Percentiles rank a stretch among this genome's conserved stretches.
These are phyloP conservation scores for Diplodia intermedia DNA, from an alignment of 2,329 filamentous ascomycete species.

Conservation along the genomic window DNA sequence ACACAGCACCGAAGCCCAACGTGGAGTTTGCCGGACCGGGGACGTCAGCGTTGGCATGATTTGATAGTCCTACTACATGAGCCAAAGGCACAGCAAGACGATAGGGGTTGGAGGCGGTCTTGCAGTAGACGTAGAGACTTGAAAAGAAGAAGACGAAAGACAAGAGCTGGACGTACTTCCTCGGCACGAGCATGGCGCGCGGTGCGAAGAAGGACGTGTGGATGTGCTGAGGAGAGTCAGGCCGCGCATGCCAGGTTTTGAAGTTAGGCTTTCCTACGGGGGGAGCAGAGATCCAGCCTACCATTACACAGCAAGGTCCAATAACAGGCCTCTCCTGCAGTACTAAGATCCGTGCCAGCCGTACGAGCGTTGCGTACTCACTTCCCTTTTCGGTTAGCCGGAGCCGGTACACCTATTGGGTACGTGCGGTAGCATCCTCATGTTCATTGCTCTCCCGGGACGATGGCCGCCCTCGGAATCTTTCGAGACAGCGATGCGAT, in stretches of 20 bases:
- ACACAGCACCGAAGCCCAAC: constrained; percentile 49
- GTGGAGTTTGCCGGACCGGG: constrained; percentile 41
- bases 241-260: constrained; percentile 14
- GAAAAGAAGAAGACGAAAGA: constrained; percentile 1
- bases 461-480: background rate
- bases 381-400: background rate
- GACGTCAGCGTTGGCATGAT: background rate
- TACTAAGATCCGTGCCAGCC: constrained; percentile 8
- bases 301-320: constrained; percentile 11
- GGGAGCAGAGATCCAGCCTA: background rate
- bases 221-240: background rate
- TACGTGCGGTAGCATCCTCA: background rate
- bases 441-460: background rate
- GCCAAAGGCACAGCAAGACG: background rate
- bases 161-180: background rate
- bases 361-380: constrained; percentile 16
- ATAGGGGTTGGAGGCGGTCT: background rate
- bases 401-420: background rate
- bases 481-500: background rate
- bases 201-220: constrained; percentile 4
- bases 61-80: background rate
- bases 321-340: constrained; percentile 6
- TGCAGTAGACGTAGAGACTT: background rate
- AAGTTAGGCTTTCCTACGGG: constrained; percentile 5
- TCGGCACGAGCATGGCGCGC: constrained; percentile 6